Evolutionary conservation across 164 flowering plant species (phyloP).

Genomic region (Saururus chinensis): DNA sequence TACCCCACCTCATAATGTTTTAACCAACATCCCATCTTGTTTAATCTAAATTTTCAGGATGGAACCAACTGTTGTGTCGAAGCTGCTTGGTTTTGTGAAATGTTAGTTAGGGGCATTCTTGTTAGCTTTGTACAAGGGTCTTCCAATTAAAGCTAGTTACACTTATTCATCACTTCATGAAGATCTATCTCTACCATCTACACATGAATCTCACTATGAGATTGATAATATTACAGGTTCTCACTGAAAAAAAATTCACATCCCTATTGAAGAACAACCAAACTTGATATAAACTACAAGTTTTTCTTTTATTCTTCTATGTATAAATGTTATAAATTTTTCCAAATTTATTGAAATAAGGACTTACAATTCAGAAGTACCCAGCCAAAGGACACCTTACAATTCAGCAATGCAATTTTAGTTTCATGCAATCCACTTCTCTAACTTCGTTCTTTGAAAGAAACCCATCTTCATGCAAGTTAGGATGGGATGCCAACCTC

Average conservation of each 20-base stretch:
- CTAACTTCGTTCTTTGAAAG: slow-evolving; percentile 38
- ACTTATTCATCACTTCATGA: slow-evolving; percentile 14
- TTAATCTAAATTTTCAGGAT: slow-evolving; percentile 25
- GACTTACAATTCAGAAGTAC: slow-evolving; percentile 1
- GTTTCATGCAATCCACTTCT: slow-evolving; percentile 48
- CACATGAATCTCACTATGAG: slow-evolving; percentile 2
- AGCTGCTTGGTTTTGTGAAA: slow-evolving; percentile 40
- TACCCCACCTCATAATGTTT: neutral
- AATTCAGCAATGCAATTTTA: slow-evolving; percentile 49
- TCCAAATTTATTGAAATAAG: neutral
- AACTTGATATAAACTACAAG: neutral
- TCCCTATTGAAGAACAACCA: no score
- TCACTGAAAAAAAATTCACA: neutral
- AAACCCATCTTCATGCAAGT: slow-evolving; percentile 51
- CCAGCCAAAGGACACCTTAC: slow-evolving; percentile 54
- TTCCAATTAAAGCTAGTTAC: slow-evolving; percentile 25
- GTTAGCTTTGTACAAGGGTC: slow-evolving; percentile 55
- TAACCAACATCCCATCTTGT: neutral
- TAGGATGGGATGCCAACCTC: slow-evolving; percentile 54
- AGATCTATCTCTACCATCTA: slow-evolving; percentile 7
- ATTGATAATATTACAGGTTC: slow-evolving; percentile 54
- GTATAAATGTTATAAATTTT: slow-evolving; percentile 6
- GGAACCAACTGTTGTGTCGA: slow-evolving; percentile 37
- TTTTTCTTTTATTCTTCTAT: slow-evolving; percentile 22
- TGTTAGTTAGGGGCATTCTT: slow-evolving; percentile 53